Conservation (phyloP, 176 grass and related monocot genomes). For the Zoysia pacifica region DNA sequence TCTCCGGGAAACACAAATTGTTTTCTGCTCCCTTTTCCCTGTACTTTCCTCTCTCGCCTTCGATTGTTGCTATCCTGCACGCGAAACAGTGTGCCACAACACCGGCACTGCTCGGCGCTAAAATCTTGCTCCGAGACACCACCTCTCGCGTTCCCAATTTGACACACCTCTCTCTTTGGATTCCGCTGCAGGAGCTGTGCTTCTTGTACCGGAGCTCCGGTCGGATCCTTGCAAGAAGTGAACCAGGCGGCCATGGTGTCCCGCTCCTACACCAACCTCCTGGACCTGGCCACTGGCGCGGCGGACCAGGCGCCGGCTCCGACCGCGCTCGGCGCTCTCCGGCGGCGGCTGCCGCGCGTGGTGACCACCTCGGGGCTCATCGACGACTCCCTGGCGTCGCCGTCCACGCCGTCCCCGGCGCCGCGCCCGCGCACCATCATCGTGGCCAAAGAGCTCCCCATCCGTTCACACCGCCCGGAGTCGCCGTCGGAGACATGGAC, state of each 20-base stretch:
- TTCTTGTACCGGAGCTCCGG: background rate
- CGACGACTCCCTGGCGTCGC: slow-evolving; percentile 62
- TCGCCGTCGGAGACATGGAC: slow-evolving; percentile 50
- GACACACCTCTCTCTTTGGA: slow-evolving; percentile 18
- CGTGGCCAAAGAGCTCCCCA: slow-evolving; percentile 89
- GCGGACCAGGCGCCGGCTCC: slow-evolving; percentile 57
- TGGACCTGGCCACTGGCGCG: slow-evolving; percentile 84
- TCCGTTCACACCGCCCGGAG: slow-evolving; percentile 51
- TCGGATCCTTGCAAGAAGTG: slow-evolving; percentile 1
- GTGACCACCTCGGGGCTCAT: slow-evolving; percentile 74
- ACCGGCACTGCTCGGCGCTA: background rate
- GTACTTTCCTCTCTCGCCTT: background rate
- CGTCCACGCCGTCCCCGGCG: slow-evolving; percentile 52
- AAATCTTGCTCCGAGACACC: slow-evolving; percentile 1
- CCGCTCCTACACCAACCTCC: slow-evolving; percentile 85
- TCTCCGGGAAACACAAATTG: slow-evolving; percentile 10
- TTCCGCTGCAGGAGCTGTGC: slow-evolving; percentile 10
- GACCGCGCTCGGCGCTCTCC: slow-evolving; percentile 56
- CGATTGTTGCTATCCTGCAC: slow-evolving; percentile 7
- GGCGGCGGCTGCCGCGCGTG: slow-evolving; percentile 74
- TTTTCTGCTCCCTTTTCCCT: background rate
- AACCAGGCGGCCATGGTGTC: slow-evolving; percentile 59
- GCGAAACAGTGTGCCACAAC: slow-evolving; percentile 7
- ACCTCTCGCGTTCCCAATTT: background rate
- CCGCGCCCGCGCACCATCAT: slow-evolving; percentile 81